These are phyloP conservation scores for Pestalotiopsis sp. DNA, from an alignment of 2,329 filamentous ascomycete species.

Conservation along the genomic window DNA sequence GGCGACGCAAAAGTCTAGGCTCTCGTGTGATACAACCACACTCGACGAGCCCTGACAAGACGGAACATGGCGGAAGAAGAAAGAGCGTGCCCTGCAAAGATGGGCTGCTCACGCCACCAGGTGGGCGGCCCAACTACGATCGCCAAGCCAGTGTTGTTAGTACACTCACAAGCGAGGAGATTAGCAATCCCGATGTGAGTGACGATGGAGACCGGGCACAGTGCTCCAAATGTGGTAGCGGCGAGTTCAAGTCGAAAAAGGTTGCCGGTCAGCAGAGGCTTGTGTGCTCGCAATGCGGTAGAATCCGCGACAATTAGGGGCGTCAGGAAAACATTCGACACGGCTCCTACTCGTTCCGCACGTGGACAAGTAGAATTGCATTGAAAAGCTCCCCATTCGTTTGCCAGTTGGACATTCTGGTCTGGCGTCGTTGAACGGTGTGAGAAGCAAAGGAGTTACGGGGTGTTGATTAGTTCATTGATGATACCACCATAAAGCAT, in stretches of 20 bases:
- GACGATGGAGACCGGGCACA: slow-evolving; percentile 49
- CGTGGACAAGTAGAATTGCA: no score
- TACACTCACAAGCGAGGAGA: slow-evolving; percentile 8
- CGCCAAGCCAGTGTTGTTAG: slow-evolving; percentile 7
- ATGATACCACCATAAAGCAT: slow-evolving; percentile 1
- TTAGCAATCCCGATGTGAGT: slow-evolving; percentile 36
- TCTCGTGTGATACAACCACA: slow-evolving; percentile 1
- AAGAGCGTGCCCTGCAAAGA: slow-evolving; percentile 20
- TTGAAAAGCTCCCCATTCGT: no score
- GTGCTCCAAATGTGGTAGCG: slow-evolving; percentile 62
- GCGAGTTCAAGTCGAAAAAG: slow-evolving; percentile 64
- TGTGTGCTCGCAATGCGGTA: slow-evolving; percentile 62
- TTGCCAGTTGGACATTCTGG: no score
- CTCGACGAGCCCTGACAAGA: not conserved
- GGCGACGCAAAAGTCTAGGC: slow-evolving; percentile 23
- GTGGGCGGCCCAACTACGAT: not conserved
- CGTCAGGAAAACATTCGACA: not conserved
- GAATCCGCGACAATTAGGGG: slow-evolving; percentile 31
- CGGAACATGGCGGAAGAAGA: slow-evolving; percentile 20
- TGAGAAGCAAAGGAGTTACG: not conserved
- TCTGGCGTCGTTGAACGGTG: not conserved
- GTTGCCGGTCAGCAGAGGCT: slow-evolving; percentile 56
- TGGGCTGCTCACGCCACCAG: slow-evolving; percentile 7
- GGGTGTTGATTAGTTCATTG: not conserved
- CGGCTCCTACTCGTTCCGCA: not conserved